Conservation (phyloP, 1,284 basidiomycete genomes). For the Ceratobasidium sp. region DNA sequence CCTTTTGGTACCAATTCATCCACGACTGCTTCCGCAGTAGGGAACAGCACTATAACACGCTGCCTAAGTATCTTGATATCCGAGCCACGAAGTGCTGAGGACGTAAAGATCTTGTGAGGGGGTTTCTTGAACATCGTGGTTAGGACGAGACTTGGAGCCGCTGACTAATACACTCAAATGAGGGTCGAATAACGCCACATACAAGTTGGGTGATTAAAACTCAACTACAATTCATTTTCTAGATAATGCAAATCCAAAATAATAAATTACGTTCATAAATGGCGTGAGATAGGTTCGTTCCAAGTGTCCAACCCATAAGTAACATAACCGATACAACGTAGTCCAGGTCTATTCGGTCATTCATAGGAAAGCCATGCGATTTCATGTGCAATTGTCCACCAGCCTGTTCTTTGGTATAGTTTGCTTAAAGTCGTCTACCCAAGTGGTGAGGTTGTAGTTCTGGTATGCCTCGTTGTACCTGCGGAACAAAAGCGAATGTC, state of each 20-base stretch:
- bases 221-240: no score
- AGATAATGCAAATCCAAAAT: no score
- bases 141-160: neutral
- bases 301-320: no score
- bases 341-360: no score
- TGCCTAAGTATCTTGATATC: slow-evolving; percentile 72
- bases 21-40: slow-evolving; percentile 54
- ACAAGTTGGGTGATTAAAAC: no score
- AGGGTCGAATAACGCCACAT: no score
- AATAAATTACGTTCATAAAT: no score
- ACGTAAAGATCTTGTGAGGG: slow-evolving; percentile 26
- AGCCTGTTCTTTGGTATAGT: slow-evolving; percentile 54
- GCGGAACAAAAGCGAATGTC: neutral
- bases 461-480: slow-evolving; percentile 51
- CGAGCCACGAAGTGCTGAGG: slow-evolving; percentile 66
- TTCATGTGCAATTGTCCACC: slow-evolving; percentile 35
- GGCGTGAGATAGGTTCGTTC: no score
- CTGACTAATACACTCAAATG: neutral
- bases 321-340: no score
- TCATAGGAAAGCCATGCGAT: neutral
- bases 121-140: slow-evolving; percentile 31
- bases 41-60: slow-evolving; percentile 58
- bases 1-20: slow-evolving; percentile 73
- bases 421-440: slow-evolving; percentile 56
- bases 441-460: slow-evolving; percentile 56